Evolutionary conservation across 257 asterid genomes (phyloP).

Genomic region (Solanum lignicaule): DNA sequence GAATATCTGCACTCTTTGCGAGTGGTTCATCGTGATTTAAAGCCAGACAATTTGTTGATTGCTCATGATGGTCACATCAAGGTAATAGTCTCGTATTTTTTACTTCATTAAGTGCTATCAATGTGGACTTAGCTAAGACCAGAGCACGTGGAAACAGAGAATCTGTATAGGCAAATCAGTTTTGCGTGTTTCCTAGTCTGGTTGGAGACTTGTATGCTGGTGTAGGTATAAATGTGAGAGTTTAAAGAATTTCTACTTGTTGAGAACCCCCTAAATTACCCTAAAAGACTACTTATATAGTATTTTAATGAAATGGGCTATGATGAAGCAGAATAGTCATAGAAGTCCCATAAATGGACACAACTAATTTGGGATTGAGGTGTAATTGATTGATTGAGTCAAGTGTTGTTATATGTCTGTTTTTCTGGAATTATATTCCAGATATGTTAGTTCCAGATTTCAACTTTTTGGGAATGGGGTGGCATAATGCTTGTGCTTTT

Average conservation of each 20-base stretch:
- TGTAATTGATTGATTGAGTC: background rate
- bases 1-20: constrained; percentile 90
- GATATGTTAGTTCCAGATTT: background rate
- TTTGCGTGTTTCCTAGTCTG: background rate
- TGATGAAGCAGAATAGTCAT: background rate
- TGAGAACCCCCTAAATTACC: background rate
- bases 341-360: background rate
- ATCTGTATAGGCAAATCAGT: background rate
- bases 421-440: background rate
- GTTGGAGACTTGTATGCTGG: background rate
- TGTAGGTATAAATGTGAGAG: background rate
- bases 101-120: background rate
- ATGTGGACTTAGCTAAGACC: background rate
- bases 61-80: constrained; percentile 99
- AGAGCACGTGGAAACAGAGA: background rate
- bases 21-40: constrained; percentile 97
- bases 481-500: background rate
- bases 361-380: background rate
- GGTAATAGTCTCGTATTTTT: constrained; percentile 27
- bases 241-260: background rate
- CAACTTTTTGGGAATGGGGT: background rate
- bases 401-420: background rate
- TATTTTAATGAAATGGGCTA: background rate
- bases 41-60: constrained; percentile 97
- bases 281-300: background rate